Conservation (phyloP, 169 alveolate species). For the Plasmodium adleri region DNA sequence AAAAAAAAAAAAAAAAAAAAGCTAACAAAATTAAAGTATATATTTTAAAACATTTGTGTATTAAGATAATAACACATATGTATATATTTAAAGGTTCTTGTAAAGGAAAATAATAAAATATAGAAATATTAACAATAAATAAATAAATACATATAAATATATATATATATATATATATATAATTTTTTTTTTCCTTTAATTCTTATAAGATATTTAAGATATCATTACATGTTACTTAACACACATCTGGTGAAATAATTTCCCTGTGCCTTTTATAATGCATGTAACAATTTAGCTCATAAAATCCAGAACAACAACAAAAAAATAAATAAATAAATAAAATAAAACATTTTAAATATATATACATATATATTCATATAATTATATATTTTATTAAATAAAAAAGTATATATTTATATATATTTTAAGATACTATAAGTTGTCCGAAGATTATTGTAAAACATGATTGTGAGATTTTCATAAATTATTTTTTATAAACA, state of each 20-base stretch:
- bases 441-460: too few species aligned
- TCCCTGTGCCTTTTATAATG: background rate
- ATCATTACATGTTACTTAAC: background rate
- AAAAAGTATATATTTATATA: too few species aligned
- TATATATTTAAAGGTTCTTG: background rate
- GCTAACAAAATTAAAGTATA: constrained; percentile 4
- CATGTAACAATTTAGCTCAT: constrained; percentile 8
- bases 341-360: background rate
- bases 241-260: background rate
- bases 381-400: too few species aligned
- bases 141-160: background rate
- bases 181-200: background rate
- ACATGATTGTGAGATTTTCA: too few species aligned
- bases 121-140: background rate
- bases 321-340: background rate
- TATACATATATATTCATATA: background rate
- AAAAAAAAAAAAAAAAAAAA: constrained; percentile 25
- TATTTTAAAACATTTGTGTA: constrained; percentile 6
- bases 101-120: background rate
- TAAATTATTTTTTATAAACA: too few species aligned
- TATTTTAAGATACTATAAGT: too few species aligned
- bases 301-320: background rate
- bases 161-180: constrained; percentile 4
- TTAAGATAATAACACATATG: background rate
- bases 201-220: background rate